Percentiles rank a stretch among this genome's conserved stretches.
These are phyloP conservation scores for Boletus vinaceobasis DNA, from an alignment of 768 basidiomycete genomes.

Conservation along the genomic window DNA sequence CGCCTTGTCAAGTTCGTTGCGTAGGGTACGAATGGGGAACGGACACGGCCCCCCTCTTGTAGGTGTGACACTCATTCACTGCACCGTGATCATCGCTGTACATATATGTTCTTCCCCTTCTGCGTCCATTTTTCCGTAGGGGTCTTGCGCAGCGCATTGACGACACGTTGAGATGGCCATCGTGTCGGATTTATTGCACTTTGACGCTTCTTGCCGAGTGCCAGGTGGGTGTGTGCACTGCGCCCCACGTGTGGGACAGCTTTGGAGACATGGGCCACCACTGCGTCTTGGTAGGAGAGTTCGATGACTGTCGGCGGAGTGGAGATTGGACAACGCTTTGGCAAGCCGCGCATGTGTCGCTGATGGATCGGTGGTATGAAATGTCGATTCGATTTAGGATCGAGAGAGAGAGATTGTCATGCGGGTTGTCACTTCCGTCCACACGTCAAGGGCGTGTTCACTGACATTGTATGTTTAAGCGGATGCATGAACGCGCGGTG, in stretches of 20 bases:
- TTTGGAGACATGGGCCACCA: no score
- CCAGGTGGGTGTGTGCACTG: no score
- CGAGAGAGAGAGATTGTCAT: neutral
- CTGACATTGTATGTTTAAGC: neutral
- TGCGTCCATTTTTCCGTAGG: constrained; percentile 4
- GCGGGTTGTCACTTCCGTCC: neutral
- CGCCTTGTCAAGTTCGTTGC: constrained; percentile 42
- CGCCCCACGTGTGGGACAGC: no score
- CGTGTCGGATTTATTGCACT: constrained; percentile 68
- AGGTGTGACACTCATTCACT: constrained; percentile 20
- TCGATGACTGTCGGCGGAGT: no score
- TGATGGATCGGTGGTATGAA: no score
- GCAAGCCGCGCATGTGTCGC: no score
- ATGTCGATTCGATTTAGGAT: no score
- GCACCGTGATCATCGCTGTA: neutral
- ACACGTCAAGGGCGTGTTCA: neutral
- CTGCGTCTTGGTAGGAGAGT: no score
- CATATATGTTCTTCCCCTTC: neutral
- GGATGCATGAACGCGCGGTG: neutral
- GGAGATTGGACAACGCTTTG: no score
- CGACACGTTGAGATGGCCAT: constrained; percentile 41
- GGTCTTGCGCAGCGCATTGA: constrained; percentile 7
- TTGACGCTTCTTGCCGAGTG: no score
- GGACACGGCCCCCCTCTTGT: constrained; percentile 47
- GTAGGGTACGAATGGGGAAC: constrained; percentile 61